phyloP scores from a whole-genome alignment of 345 rosid species.

The Hibiscus syriacus region DNA sequence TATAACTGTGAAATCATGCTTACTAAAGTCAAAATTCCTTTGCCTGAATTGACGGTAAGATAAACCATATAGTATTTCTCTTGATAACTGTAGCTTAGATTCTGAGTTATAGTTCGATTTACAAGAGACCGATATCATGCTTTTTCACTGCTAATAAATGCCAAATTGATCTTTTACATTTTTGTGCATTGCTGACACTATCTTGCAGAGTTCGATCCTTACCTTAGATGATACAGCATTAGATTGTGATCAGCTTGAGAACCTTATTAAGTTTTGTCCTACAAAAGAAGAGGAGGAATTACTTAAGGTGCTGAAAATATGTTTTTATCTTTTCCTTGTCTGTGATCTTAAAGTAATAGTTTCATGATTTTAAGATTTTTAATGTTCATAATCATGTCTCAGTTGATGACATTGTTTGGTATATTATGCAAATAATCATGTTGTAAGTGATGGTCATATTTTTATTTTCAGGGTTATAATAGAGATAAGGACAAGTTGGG shows the following conservation, averaged over 20 bases:
- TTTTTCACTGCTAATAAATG: neutral
- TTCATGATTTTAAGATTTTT: too few relatives aligned
- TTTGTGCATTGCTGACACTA: slow-evolving; percentile 15
- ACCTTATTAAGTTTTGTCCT: slow-evolving; percentile 75
- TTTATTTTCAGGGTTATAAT: slow-evolving; percentile 40
- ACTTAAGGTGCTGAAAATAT: slow-evolving; percentile 42
- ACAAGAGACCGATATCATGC: neutral
- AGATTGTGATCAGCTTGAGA: slow-evolving; percentile 81
- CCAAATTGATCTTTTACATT: slow-evolving; percentile 10
- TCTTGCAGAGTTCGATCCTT: slow-evolving; percentile 61
- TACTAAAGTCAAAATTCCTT: slow-evolving; percentile 81
- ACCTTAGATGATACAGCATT: slow-evolving; percentile 65
- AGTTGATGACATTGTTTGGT: neutral
- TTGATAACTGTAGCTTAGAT: neutral
- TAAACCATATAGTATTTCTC: slow-evolving; percentile 6
- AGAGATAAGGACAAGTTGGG: slow-evolving; percentile 67
- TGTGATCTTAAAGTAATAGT: too few relatives aligned
- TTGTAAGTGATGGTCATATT: neutral
- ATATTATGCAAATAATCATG: neutral
- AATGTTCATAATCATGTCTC: neutral
- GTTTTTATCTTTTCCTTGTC: neutral
- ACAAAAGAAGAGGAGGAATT: slow-evolving; percentile 77
- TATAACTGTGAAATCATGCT: slow-evolving; percentile 99
- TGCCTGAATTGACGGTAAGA: slow-evolving; percentile 69
- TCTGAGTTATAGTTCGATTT: neutral